Base-by-base conservation (phyloP, 2,329 filamentous ascomycete genomes). In the Diaporthe humulicola region DNA sequence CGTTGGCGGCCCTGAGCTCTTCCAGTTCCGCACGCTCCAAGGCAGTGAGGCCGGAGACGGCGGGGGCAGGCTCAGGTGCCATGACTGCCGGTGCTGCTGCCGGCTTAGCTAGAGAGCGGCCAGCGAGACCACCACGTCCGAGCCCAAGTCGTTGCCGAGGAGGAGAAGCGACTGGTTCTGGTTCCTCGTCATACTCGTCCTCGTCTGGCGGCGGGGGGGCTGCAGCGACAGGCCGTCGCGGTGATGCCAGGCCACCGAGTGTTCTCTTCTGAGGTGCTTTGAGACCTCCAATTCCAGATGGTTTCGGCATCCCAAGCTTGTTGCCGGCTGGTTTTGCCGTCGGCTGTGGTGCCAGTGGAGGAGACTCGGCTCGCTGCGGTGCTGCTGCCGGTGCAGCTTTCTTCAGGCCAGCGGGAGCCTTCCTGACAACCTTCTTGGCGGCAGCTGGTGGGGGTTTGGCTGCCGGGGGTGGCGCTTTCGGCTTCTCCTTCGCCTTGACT, bases 21-120 rank as follows among this genome's bases (percentile, higher is more conserved):
- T 98, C 95, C 2, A 99, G 87, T 82, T 99, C 96, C n/a, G 95
- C 94, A 57, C 94, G 91, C 81, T 99, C 97, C n/a, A 94, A 88
- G 12, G 93, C 90, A 28, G 92, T 90, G 64, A 98, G 87, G 0
- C 93, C 93, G 52, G 90, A 92, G 6, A 64, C 52, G 5, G 89
- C 84, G 14, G 89, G 88, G 3, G 91, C 86, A 0, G 92, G 89
- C 1, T 91, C 91, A 8, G 86, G 85, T 15, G 87, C 84, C 30
- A 88, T 84, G 7, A 86, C 83, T 2, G 89, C 83, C 2, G 89
- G 85, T 4, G 70, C 69, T 19, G 89, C 86, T 10, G 88, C 83
- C 22, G 95, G 94, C 82, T 97, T 97, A 19, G 93, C 92, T 17
- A 99, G 89, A 0, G 97, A 96, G 30, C 97, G 92, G 10, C 93